Base-by-base conservation (phyloP, 225 moss, liverwort and hornwort genomes). In the Antitrichia curtipendula region DNA sequence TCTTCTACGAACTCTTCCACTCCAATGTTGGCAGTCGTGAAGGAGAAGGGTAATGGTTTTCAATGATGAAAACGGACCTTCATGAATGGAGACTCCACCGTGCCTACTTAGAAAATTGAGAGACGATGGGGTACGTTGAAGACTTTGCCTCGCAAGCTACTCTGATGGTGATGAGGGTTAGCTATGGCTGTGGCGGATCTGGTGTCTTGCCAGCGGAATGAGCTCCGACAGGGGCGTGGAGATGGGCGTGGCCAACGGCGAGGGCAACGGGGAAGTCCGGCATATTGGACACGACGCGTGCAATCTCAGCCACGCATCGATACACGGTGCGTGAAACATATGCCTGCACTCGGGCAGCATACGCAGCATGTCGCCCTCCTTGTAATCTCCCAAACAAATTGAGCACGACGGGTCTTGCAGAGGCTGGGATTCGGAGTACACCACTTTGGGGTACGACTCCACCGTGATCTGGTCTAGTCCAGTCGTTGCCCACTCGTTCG, bases 201-300 rank as follows among this genome's bases (percentile, higher is more conserved):
- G 94, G 77, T 95, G 96, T 10, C 95, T 89, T 6, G 95, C 96
- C 43, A 96, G 88, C 28, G 95, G 95, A 28, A 95, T 95, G 50
- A 96, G 93, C 80, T 96, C 96, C 18, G 94, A 96, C 32, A 95
- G 91, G 38, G 95, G 95, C 40, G 95, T 94, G 62, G 96, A 96
- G 79, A 94, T 89, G 34, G 96, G 95, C 17, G 96, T 96, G 27
- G 92, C 69, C 27, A 93, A 87, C 1, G 96, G 96, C 20, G 96
- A 94, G 36, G 95, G 94, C 70, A 95, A 87, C 3, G 95, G 95
- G 7, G 96, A 96, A 16, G 93, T 95, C 75, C 96, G 94, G 86
- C 96, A 96, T 93, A 96, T 93, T 75, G 94, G 96, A 83, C 96
- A 96, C 10, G 95, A 96, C 17, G 95, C 96, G 80, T 96, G 96